Conservation (phyloP, 257 asterid species). For the Leonotis leonurus region DNA sequence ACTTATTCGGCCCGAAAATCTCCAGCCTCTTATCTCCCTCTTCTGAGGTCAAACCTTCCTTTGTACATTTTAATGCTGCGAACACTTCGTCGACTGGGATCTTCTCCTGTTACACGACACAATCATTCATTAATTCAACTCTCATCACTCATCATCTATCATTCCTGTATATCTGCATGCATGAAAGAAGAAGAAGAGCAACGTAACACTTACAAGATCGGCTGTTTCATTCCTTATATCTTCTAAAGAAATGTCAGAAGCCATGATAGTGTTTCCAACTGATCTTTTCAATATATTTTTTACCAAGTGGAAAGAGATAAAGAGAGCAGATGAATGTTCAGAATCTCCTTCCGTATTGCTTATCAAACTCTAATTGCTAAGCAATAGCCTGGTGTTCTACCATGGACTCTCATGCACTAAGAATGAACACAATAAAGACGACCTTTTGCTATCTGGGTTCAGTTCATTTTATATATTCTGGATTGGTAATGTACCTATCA, state of each 20-base stretch:
- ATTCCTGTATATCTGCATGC: not conserved
- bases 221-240: constrained; percentile 51
- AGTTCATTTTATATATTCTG: not conserved
- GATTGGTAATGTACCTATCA: not conserved
- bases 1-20: constrained; percentile 70
- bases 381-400: not conserved
- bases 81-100: constrained; percentile 43
- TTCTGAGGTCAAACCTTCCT: constrained; percentile 44
- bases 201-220: constrained; percentile 47
- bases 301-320: constrained; percentile 30
- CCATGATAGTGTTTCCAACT: constrained; percentile 31
- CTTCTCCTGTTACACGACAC: constrained; percentile 23
- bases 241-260: constrained; percentile 39
- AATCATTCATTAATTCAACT: not conserved
- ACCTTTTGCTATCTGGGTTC: not conserved
- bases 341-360: constrained; percentile 20
- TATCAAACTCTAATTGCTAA: not conserved
- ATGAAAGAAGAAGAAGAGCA: not conserved
- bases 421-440: constrained; percentile 3
- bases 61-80: constrained; percentile 33
- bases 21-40: constrained; percentile 60
- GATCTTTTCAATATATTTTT: not conserved
- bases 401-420: constrained; percentile 17
- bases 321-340: constrained; percentile 25
- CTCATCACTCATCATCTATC: not conserved